These are phyloP conservation scores for Phytophthora tentaculata DNA, from an alignment of 352 stramenopile genomes.

Conservation along the genomic window DNA sequence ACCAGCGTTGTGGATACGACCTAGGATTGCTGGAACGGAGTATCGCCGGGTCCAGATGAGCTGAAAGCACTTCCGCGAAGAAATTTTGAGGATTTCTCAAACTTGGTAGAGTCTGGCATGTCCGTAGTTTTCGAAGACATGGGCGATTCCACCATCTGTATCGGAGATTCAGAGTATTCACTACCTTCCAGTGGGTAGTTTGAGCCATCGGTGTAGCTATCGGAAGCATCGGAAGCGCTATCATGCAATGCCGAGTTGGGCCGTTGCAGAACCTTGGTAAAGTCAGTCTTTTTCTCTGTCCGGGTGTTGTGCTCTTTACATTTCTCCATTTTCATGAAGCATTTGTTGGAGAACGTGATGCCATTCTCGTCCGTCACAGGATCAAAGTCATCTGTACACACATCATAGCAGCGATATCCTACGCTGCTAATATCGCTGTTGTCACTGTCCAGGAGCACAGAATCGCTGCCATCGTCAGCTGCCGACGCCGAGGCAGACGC, in stretches of 20 bases:
- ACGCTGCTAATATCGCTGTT: not conserved
- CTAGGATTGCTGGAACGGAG: slow-evolving; percentile 9
- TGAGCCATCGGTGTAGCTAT: not conserved
- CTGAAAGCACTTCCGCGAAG: not conserved
- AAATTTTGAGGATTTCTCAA: not conserved
- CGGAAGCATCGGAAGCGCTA: not conserved
- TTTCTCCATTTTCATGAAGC: not conserved
- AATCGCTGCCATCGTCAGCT: not conserved
- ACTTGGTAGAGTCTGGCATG: not conserved
- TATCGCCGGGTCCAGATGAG: not conserved
- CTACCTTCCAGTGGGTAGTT: not conserved
- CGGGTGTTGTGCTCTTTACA: not conserved
- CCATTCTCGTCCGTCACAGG: not conserved
- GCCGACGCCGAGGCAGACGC: not conserved
- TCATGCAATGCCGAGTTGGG: not conserved
- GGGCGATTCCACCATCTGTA: not conserved
- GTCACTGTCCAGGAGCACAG: not conserved
- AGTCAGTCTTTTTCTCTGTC: not conserved
- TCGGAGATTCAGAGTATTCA: not conserved
- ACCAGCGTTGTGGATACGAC: not conserved
- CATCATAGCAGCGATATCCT: not conserved
- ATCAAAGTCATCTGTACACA: not conserved
- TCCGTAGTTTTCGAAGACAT: not conserved
- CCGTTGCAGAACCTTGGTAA: not conserved
- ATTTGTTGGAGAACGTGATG: not conserved